phyloP scores from a whole-genome alignment of 768 basidiomycete genomes.

The Chalciporus chontae region DNA sequence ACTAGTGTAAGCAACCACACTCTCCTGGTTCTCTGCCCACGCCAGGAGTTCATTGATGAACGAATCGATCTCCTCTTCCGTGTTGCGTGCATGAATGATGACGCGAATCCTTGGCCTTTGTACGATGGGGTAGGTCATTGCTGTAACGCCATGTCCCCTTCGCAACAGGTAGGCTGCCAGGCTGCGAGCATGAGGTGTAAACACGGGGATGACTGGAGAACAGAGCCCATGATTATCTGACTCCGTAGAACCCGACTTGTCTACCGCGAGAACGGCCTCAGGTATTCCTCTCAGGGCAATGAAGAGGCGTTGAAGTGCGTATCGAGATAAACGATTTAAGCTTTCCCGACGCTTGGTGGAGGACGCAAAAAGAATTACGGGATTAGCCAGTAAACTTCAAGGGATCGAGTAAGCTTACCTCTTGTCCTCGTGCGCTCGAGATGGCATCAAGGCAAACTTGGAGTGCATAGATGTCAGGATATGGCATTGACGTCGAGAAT shows the following conservation, averaged over 20 bases:
- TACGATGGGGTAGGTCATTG: constrained; percentile 14
- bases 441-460: constrained; percentile 41
- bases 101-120: constrained; percentile 16
- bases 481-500: constrained; percentile 23
- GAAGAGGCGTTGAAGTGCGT: constrained; percentile 12
- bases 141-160: constrained; percentile 12
- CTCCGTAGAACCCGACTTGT: not conserved
- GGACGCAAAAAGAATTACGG: not conserved
- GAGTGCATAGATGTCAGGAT: constrained; percentile 18
- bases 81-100: constrained; percentile 16
- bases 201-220: constrained; percentile 22
- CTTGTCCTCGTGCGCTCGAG: constrained; percentile 11
- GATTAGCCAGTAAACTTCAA: not conserved
- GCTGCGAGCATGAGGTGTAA: constrained; percentile 6
- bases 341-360: constrained; percentile 13
- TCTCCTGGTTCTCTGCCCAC: constrained; percentile 9
- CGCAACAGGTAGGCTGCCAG: constrained; percentile 13
- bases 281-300: constrained; percentile 6
- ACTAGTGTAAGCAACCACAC: not conserved
- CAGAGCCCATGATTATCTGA: constrained; percentile 1
- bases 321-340: constrained; percentile 7
- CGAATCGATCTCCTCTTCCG: constrained; percentile 14
- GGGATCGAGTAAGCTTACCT: constrained; percentile 12
- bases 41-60: constrained; percentile 6
- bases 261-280: constrained; percentile 5